Conservation (phyloP, 106 monocot genomes). For the Dendrobium catenatum region DNA sequence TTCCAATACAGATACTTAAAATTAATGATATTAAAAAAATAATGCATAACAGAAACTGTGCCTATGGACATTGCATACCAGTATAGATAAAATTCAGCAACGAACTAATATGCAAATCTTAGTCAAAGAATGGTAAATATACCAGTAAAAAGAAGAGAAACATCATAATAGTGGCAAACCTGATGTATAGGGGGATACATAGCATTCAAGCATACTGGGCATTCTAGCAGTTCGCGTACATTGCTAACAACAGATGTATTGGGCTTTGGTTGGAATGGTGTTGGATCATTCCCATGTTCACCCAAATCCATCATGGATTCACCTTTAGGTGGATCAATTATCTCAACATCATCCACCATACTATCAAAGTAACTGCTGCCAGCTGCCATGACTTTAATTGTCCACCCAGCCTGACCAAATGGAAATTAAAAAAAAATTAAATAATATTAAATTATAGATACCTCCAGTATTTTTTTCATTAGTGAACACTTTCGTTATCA, state of each 20-base stretch:
- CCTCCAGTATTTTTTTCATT: no score
- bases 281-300: slow-evolving; percentile 50
- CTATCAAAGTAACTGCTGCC: slow-evolving; percentile 58
- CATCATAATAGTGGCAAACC: slow-evolving; percentile 17
- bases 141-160: not conserved
- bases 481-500: not conserved
- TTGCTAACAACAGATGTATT: slow-evolving; percentile 51
- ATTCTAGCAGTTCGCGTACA: slow-evolving; percentile 88
- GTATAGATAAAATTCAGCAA: not conserved
- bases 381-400: slow-evolving; percentile 45
- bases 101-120: not conserved
- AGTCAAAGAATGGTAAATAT: not conserved
- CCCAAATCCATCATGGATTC: slow-evolving; percentile 40
- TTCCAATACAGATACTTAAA: not conserved
- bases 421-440: not conserved
- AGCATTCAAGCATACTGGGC: slow-evolving; percentile 90
- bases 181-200: slow-evolving; percentile 99
- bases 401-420: not conserved
- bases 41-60: not conserved
- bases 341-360: slow-evolving; percentile 42
- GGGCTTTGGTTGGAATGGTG: slow-evolving; percentile 60
- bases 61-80: not conserved
- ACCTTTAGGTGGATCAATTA: slow-evolving; percentile 46
- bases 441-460: no score
- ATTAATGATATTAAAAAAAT: not conserved